Percentiles rank a stretch among this genome's conserved stretches.
These are phyloP conservation scores for Sporothrix pallida DNA, from an alignment of 2,329 filamentous ascomycete species.

Conservation along the genomic window DNA sequence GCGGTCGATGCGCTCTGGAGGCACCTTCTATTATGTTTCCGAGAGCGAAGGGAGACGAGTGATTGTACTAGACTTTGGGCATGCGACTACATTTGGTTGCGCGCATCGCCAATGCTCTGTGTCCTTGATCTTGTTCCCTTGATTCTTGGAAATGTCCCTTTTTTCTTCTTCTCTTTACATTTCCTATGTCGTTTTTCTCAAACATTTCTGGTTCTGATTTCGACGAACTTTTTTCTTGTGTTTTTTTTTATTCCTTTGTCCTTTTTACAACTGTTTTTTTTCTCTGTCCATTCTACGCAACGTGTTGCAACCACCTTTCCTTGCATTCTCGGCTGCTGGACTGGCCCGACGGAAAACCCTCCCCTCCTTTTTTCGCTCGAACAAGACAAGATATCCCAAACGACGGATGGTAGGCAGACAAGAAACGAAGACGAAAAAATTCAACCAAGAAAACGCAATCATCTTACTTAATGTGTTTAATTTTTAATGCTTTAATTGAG, in stretches of 20 bases:
- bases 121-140: not conserved
- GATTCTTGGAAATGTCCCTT: not conserved
- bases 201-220: conserved; percentile 9
- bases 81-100: not conserved
- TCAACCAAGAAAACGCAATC: not conserved
- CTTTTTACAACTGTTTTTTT: conserved; percentile 13
- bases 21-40: conserved; percentile 28
- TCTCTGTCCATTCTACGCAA: conserved; percentile 21
- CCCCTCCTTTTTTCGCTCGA: conserved; percentile 1
- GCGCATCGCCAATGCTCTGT: not conserved
- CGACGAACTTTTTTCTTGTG: not conserved
- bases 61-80: not conserved
- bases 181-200: conserved; percentile 2
- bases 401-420: conserved; percentile 1
- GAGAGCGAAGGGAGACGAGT: not conserved
- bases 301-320: conserved; percentile 5
- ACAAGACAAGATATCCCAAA: conserved; percentile 9
- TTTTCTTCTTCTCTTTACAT: not conserved
- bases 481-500: conserved; percentile 26
- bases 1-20: not conserved
- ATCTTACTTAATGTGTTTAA: conserved; percentile 20
- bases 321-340: conserved; percentile 38
- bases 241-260: not conserved
- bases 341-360: conserved; percentile 24
- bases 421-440: not conserved